Evolutionary conservation across 768 basidiomycete genomes (phyloP).

Genomic region (Mycena epipterygia): DNA sequence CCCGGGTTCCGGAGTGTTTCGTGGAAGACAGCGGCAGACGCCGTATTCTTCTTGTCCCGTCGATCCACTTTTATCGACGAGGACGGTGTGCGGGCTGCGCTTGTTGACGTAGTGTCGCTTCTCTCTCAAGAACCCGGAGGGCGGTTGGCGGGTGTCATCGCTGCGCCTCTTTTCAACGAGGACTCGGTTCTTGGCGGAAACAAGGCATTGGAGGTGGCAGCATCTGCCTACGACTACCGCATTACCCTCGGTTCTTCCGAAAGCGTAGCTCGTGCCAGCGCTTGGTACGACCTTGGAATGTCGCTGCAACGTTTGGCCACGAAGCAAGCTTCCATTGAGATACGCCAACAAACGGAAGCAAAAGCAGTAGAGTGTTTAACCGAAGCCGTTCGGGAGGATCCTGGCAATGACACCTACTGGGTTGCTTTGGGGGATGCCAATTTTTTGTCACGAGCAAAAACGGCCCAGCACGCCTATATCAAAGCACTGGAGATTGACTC

Average conservation of each 20-base stretch:
- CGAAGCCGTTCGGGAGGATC: slow-evolving; percentile 80
- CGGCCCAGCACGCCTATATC: slow-evolving; percentile 93
- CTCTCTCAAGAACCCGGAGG: slow-evolving; percentile 56
- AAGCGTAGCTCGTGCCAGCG: slow-evolving; percentile 63
- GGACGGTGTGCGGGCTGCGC: slow-evolving; percentile 47
- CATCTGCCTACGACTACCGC: slow-evolving; percentile 73
- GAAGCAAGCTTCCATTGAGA: slow-evolving; percentile 46
- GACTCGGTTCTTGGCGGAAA: slow-evolving; percentile 44
- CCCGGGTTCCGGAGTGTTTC: slow-evolving; percentile 77
- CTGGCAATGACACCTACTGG: slow-evolving; percentile 85
- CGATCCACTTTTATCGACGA: slow-evolving; percentile 64
- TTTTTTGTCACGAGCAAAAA: slow-evolving; percentile 74
- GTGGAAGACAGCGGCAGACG: slow-evolving; percentile 91
- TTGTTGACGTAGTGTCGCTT: slow-evolving; percentile 53
- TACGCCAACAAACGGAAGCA: slow-evolving; percentile 50
- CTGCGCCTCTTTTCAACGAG: slow-evolving; percentile 44
- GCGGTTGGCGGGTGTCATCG: slow-evolving; percentile 58
- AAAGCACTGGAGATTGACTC: slow-evolving; percentile 87
- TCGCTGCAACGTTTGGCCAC: slow-evolving; percentile 66
- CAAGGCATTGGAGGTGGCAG: slow-evolving; percentile 63
- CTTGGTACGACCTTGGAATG: slow-evolving; percentile 82
- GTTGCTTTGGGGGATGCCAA: slow-evolving; percentile 82
- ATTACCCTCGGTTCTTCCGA: slow-evolving; percentile 69
- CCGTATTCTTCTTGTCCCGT: slow-evolving; percentile 74
- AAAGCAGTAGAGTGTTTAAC: slow-evolving; percentile 69